Percentiles rank a stretch among this genome's conserved stretches.
These are phyloP conservation scores for Gryganskiella cystojenkinii DNA, from an alignment of 192 early-diverging fungal genomes.

Conservation along the genomic window DNA sequence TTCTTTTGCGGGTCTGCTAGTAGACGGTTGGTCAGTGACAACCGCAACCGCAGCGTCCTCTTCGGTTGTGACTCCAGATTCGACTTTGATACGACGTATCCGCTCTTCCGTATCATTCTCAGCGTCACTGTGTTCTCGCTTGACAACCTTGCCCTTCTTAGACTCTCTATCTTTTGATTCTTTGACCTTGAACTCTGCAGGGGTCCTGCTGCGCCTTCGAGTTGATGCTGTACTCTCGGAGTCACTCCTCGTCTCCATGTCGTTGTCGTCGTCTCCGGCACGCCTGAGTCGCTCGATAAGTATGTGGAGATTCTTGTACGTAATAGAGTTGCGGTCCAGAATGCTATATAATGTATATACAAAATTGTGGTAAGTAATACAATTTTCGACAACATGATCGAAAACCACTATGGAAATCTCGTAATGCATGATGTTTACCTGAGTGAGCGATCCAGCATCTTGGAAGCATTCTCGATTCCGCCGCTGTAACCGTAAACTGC, in stretches of 20 bases:
- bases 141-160: too few species aligned
- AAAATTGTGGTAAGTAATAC: background rate
- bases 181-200: too few species aligned
- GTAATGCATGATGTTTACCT: conserved; percentile 2
- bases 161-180: too few species aligned
- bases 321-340: background rate
- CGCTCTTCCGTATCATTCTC: too few species aligned
- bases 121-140: too few species aligned
- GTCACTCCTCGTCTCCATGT: background rate
- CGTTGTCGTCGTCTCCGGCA: background rate
- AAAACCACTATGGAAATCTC: too few species aligned
- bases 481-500: conserved; percentile 12
- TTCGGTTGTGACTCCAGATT: too few species aligned
- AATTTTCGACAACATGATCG: background rate
- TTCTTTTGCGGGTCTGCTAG: background rate
- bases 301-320: background rate
- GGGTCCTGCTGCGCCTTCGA: too few species aligned
- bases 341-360: background rate
- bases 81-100: too few species aligned
- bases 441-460: conserved; percentile 14
- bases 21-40: too few species aligned
- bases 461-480: conserved; percentile 13
- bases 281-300: conserved; percentile 2
- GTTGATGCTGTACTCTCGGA: background rate
- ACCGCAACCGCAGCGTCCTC: too few species aligned